A percentile compares a stretch with the other conserved stretches of the same genome.
Conservation (phyloP, 2,329 filamentous ascomycete species). For the Passalora sequoiae region DNA sequence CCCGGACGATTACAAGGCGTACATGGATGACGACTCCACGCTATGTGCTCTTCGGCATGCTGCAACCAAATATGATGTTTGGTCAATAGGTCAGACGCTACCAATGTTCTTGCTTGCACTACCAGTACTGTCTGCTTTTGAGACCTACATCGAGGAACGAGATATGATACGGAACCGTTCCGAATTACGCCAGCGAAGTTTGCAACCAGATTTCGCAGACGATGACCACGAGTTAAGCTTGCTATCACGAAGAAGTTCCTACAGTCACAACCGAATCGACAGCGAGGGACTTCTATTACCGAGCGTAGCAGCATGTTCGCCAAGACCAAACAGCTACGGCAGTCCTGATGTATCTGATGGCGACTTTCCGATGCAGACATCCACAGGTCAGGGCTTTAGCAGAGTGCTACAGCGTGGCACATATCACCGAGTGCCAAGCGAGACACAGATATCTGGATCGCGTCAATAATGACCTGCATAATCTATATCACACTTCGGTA, state of each 20-base stretch:
- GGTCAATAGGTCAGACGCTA: neutral
- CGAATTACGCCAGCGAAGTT: neutral
- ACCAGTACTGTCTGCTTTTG: neutral
- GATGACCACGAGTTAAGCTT: neutral
- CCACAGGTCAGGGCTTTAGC: neutral
- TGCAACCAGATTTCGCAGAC: neutral
- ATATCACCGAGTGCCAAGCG: neutral
- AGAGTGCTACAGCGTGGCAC: neutral
- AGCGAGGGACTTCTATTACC: neutral
- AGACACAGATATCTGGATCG: neutral
- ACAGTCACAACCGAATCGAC: neutral
- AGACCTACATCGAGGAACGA: too few relatives aligned
- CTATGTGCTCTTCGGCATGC: too few relatives aligned
- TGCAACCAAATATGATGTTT: too few relatives aligned
- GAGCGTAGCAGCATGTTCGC: too few relatives aligned
- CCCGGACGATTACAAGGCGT: too few relatives aligned
- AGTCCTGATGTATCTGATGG: too few relatives aligned
- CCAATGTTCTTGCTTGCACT: slow-evolving; percentile 4
- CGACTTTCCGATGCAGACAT: too few relatives aligned
- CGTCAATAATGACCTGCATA: neutral
- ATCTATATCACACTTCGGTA: too few relatives aligned
- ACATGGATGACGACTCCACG: too few relatives aligned
- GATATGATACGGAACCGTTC: neutral
- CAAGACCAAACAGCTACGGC: too few relatives aligned
- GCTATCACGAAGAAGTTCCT: neutral